Conservation (phyloP, 2,329 filamentous ascomycete genomes). For the Calonectria hawksworthii region DNA sequence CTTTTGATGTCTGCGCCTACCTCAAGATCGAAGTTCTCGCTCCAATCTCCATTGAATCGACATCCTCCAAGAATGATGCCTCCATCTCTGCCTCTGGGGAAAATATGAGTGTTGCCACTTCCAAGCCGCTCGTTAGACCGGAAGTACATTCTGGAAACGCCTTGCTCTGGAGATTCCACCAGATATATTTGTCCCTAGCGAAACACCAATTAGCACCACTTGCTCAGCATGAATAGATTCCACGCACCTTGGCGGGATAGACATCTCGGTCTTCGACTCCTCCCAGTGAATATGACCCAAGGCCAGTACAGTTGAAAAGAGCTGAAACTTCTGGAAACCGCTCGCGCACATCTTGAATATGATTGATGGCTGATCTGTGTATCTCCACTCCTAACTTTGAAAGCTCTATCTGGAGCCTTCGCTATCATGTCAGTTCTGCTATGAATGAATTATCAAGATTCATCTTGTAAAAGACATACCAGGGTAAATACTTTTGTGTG, state of each 20-base stretch:
- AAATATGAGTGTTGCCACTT: neutral
- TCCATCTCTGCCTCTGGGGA: neutral
- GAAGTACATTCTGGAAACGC: slow-evolving; percentile 57
- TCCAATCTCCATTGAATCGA: slow-evolving; percentile 50
- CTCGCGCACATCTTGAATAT: slow-evolving; percentile 74
- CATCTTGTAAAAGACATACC: slow-evolving; percentile 53
- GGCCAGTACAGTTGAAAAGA: slow-evolving; percentile 83
- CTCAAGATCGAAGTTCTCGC: slow-evolving; percentile 44
- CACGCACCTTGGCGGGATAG: slow-evolving; percentile 69
- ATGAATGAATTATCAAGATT: no score
- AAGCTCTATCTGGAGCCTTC: slow-evolving; percentile 77
- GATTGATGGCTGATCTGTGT: slow-evolving; percentile 70
- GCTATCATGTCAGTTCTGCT: neutral
- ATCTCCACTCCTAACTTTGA: slow-evolving; percentile 75
- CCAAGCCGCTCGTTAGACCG: slow-evolving; percentile 49
- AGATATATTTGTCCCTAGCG: slow-evolving; percentile 47
- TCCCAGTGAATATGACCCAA: slow-evolving; percentile 77
- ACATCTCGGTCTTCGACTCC: slow-evolving; percentile 81
- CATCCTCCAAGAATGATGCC: slow-evolving; percentile 42
- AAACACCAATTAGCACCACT: neutral
- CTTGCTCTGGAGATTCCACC: slow-evolving; percentile 54
- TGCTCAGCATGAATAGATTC: neutral
- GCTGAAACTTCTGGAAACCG: slow-evolving; percentile 65
- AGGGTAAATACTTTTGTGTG: slow-evolving; percentile 83
- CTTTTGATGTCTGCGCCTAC: slow-evolving; percentile 51